phyloP scores from a whole-genome alignment of 1,284 basidiomycete species.

The Rhodotorula glutinis region DNA sequence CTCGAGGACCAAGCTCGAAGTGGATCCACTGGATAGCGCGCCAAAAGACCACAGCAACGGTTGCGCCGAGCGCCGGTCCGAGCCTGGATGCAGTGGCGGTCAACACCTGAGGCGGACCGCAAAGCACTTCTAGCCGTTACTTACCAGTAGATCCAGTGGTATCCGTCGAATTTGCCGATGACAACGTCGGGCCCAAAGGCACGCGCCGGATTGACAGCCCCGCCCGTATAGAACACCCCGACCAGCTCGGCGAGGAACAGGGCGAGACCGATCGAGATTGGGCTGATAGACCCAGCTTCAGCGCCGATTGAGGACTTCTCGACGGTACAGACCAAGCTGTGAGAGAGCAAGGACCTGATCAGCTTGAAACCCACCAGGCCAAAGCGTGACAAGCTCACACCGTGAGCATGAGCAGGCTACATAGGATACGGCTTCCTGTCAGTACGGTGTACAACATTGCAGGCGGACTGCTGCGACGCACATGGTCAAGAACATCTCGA shows the following conservation, averaged over 20 bases:
- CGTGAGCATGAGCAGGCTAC: slow-evolving; percentile 1
- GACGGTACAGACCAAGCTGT: slow-evolving; percentile 67
- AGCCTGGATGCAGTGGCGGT: not conserved
- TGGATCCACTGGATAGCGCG: slow-evolving; percentile 8
- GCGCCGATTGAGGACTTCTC: slow-evolving; percentile 4
- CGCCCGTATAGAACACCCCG: slow-evolving; percentile 15
- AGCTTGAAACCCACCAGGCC: not conserved
- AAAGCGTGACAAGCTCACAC: not conserved
- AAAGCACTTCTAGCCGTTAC: not conserved
- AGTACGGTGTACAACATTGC: too few species aligned
- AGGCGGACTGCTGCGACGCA: not conserved
- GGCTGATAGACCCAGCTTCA: not conserved
- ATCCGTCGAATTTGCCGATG: slow-evolving; percentile 53
- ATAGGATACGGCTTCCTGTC: too few species aligned
- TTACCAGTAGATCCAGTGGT: slow-evolving; percentile 10
- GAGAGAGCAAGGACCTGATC: slow-evolving; percentile 59
- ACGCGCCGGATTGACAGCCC: slow-evolving; percentile 15
- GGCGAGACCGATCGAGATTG: slow-evolving; percentile 12
- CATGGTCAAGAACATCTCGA: slow-evolving; percentile 48
- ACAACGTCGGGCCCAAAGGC: slow-evolving; percentile 71
- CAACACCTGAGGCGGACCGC: not conserved
- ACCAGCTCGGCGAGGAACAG: slow-evolving; percentile 21
- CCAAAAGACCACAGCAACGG: slow-evolving; percentile 52
- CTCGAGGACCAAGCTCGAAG: slow-evolving; percentile 7
- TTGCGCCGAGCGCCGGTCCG: not conserved